Conservation (phyloP, 2,329 filamentous ascomycete species). For the Volutella citrinella region DNA sequence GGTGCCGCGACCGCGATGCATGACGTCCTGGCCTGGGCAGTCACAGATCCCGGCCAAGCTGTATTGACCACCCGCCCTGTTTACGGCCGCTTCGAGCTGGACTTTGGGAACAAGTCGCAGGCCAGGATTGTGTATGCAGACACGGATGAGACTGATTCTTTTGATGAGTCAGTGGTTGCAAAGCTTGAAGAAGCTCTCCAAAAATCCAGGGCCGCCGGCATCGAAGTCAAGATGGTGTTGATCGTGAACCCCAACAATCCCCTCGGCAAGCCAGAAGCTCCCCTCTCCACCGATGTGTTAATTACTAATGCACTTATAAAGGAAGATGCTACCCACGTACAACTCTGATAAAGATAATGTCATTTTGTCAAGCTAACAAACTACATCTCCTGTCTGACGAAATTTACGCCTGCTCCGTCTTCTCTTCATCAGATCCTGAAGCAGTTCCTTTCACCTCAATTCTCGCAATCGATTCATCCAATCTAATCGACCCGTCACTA, state of each 20-base stretch:
- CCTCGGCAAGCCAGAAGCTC: conserved; percentile 32
- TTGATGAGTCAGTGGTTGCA: conserved; percentile 41
- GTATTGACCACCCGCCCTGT: conserved; percentile 38
- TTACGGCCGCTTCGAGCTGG: conserved; percentile 49
- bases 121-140: conserved; percentile 44
- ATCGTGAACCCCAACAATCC: conserved; percentile 55
- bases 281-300: background rate
- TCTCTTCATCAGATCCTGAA: conserved; percentile 31
- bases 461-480: conserved; percentile 41
- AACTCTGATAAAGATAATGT: conserved; percentile 42
- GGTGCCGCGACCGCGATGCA: conserved; percentile 38
- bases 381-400: conserved; percentile 58
- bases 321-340: conserved; percentile 42
- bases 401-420: conserved; percentile 54
- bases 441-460: conserved; percentile 43
- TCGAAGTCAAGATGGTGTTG: conserved; percentile 43
- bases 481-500: conserved; percentile 43
- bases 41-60: conserved; percentile 36
- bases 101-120: conserved; percentile 42
- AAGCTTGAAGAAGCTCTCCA: conserved; percentile 43
- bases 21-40: conserved; percentile 36
- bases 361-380: conserved; percentile 45
- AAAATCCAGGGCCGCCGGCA: conserved; percentile 31
- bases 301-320: conserved; percentile 11
- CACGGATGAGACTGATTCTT: conserved; percentile 39